Evolutionary conservation across 176 grass and related monocot species (phyloP).

Genomic region (Lolium perenne): DNA sequence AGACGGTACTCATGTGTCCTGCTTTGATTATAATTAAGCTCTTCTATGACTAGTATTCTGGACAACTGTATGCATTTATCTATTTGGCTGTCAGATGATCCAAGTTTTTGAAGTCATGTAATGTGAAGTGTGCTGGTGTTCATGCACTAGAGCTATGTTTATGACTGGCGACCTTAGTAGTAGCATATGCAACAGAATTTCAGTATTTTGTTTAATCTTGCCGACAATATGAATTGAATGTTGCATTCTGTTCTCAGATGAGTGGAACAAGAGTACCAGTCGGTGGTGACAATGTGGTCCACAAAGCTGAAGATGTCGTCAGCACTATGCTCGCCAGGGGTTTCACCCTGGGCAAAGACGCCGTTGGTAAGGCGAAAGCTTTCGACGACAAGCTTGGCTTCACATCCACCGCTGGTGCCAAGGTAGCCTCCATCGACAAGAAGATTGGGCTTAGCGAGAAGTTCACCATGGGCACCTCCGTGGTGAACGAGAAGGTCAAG

Average conservation of each 20-base stretch:
- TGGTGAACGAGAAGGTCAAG: slow-evolving; percentile 77
- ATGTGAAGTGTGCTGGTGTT: background rate
- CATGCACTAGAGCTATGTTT: slow-evolving; percentile 10
- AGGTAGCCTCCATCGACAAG: slow-evolving; percentile 74
- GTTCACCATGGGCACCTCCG: slow-evolving; percentile 65
- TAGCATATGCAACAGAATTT: background rate
- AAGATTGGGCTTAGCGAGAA: slow-evolving; percentile 91
- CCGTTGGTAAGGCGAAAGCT: slow-evolving; percentile 68
- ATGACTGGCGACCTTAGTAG: background rate
- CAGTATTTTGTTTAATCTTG: background rate
- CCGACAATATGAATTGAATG: background rate
- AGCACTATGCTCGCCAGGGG: slow-evolving; percentile 90
- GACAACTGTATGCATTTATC: background rate
- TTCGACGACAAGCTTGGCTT: slow-evolving; percentile 80
- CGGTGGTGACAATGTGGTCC: slow-evolving; percentile 54
- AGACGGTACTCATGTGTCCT: background rate
- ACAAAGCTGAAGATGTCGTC: slow-evolving; percentile 93
- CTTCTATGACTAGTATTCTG: background rate
- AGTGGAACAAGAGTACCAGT: slow-evolving; percentile 49
- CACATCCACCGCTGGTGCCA: slow-evolving; percentile 79
- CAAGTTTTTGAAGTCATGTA: slow-evolving; percentile 8
- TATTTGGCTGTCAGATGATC: background rate
- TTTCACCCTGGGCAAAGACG: slow-evolving; percentile 81
- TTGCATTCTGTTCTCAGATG: slow-evolving; percentile 30
- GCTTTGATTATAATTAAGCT: slow-evolving; percentile 3